Conservation (phyloP, 2,329 filamentous ascomycete genomes). For the Drechslera avenae region DNA sequence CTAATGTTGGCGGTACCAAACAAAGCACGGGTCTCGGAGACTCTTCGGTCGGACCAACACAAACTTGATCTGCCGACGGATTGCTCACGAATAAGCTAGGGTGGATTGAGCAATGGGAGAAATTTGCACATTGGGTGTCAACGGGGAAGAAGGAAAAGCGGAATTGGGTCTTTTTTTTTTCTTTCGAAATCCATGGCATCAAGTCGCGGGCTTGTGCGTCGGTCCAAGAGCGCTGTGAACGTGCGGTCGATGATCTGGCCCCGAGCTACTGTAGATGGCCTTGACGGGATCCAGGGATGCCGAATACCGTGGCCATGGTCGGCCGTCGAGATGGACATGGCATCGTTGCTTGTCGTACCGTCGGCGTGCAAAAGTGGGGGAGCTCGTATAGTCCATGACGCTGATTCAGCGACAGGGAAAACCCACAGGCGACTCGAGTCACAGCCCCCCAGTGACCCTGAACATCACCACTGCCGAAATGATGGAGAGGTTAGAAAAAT, state of each 20-base stretch:
- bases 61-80: too few species aligned
- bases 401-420: slow-evolving; percentile 4
- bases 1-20: too few species aligned
- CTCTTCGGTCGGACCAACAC: too few species aligned
- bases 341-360: background rate
- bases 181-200: too few species aligned
- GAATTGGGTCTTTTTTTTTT: too few species aligned
- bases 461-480: background rate
- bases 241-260: background rate
- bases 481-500: background rate
- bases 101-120: too few species aligned
- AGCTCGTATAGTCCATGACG: slow-evolving; percentile 1
- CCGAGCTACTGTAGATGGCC: slow-evolving; percentile 1
- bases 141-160: too few species aligned
- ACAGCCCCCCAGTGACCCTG: background rate
- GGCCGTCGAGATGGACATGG: background rate
- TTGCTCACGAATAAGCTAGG: too few species aligned
- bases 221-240: background rate
- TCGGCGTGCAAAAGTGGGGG: background rate
- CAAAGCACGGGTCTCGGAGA: too few species aligned
- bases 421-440: slow-evolving; percentile 1
- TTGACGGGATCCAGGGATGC: slow-evolving; percentile 1
- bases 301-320: slow-evolving; percentile 3
- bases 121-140: too few species aligned
- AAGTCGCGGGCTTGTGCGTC: too few species aligned